Evolutionary conservation across 768 basidiomycete species (phyloP), one percentile per base, ranked within the genome.

Genomic region (Gloeophyllum trabeum): DNA sequence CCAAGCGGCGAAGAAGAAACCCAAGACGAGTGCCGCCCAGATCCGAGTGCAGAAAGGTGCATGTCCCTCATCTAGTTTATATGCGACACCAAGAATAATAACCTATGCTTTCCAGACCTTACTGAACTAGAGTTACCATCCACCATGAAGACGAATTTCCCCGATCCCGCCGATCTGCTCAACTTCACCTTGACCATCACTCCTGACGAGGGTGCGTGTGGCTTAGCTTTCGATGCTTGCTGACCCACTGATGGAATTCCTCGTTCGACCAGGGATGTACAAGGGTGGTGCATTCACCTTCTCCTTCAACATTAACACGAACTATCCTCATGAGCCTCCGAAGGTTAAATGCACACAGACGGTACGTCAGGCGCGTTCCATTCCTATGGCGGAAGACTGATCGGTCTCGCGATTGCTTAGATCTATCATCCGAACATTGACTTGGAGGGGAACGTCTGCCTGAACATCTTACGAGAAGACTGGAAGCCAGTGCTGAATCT

Each of bases 401-500:
- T 3, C 30, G 19, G 2, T 43, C 23, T 19, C n/a, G 35, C 13
- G 24, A 37, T 7, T 20, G 30, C n/a, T 44, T 49, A 98, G 94
- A 97, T 98, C 57, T 99, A 99, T 61, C 96, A 99, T 59, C 96
- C 96, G 1, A 99, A 99, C 55, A 83, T 99, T 41, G 96, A 99
- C 61, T 74, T 96, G 26, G 91, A 97, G 58, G 96, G 96, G 35
- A 98, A 98, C 52, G 94, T 99, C 36, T 99, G 96, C 68, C 62
- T 99, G 53, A 98, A 98, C 64, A 97, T 98, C 58, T 75, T 98
- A 45, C 79, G 96, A 58, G 96, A 99, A 68, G 96, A 99, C 65
- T 99, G 96, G 96, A 99, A 99, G 57, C 96, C 96, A 4, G 96
- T 99, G 3, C 69, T 99, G 35, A 98, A 97, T 62, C 71, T 99